A percentile compares a stretch with the other conserved stretches of the same genome.
phyloP scores from a whole-genome alignment of 805 yeast genomes.

The Isabelozyma rhagii region DNA sequence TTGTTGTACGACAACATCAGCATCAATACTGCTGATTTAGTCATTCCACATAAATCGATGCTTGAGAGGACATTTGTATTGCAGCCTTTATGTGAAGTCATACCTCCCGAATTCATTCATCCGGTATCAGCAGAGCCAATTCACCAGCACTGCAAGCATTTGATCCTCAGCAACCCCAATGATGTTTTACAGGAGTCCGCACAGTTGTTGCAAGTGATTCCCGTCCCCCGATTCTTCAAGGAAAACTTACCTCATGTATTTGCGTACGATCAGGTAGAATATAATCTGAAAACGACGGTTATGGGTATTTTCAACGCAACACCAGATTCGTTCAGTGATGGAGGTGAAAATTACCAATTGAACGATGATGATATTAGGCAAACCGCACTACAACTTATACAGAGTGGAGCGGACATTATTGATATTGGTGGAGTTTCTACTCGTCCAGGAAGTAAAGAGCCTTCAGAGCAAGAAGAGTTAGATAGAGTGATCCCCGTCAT shows the following conservation, averaged over 20 bases:
- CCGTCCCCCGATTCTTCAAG: slow-evolving; percentile 27
- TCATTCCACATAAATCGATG: slow-evolving; percentile 85
- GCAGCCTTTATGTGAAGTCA: slow-evolving; percentile 80
- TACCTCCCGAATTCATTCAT: slow-evolving; percentile 64
- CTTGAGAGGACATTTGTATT: slow-evolving; percentile 87
- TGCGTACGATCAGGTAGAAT: slow-evolving; percentile 44
- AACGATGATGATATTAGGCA: slow-evolving; percentile 39
- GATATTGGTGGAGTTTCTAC: slow-evolving; percentile 97
- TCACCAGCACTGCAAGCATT: slow-evolving; percentile 59
- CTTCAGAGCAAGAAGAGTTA: slow-evolving; percentile 63
- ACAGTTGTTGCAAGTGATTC: slow-evolving; percentile 48
- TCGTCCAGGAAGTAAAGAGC: slow-evolving; percentile 73
- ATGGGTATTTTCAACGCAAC: slow-evolving; percentile 92
- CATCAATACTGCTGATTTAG: slow-evolving; percentile 55
- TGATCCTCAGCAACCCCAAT: slow-evolving; percentile 33
- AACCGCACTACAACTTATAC: slow-evolving; percentile 48
- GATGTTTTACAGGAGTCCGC: slow-evolving; percentile 49
- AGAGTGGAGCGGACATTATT: slow-evolving; percentile 66
- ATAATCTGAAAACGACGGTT: slow-evolving; percentile 52
- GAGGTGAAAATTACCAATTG: slow-evolving; percentile 45
- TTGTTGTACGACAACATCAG: slow-evolving; percentile 62
- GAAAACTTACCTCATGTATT: slow-evolving; percentile 11
- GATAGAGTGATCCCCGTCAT: slow-evolving; percentile 69
- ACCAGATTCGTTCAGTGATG: slow-evolving; percentile 95
- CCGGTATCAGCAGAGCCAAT: slow-evolving; percentile 87